These are phyloP conservation scores for Thelonectria olida DNA, from an alignment of 2,329 filamentous ascomycete species.

Conservation along the genomic window DNA sequence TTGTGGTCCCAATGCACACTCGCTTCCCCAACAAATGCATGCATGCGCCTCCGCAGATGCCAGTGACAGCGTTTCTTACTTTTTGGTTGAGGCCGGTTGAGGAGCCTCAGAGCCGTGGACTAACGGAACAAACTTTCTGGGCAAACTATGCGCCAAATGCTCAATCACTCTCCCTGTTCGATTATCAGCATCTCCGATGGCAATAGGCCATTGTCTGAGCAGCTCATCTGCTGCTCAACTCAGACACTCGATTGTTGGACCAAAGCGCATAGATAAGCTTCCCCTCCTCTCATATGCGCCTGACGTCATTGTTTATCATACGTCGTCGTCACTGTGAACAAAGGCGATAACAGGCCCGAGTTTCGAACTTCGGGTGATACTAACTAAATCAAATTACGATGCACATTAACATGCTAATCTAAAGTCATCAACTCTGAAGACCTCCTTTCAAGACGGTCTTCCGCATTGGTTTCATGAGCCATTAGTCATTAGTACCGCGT, in stretches of 20 bases:
- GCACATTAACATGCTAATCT: too few relatives aligned
- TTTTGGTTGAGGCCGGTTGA: conserved; percentile 9
- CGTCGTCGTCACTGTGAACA: too few relatives aligned
- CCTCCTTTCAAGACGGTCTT: too few relatives aligned
- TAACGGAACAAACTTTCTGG: background rate
- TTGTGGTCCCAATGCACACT: conserved; percentile 3
- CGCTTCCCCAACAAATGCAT: conserved; percentile 22
- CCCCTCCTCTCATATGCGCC: conserved; percentile 1
- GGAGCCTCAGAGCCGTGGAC: background rate
- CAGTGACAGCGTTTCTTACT: background rate
- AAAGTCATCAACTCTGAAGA: too few relatives aligned
- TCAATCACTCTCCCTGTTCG: too few relatives aligned
- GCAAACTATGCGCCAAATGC: background rate
- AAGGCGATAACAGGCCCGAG: too few relatives aligned
- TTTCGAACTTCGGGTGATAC: too few relatives aligned
- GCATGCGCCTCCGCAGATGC: conserved; percentile 1
- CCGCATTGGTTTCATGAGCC: too few relatives aligned
- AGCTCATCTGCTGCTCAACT: too few relatives aligned
- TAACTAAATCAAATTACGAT: too few relatives aligned
- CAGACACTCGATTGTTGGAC: background rate
- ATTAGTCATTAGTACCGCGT: too few relatives aligned
- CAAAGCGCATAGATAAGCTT: background rate
- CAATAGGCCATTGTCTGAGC: too few relatives aligned
- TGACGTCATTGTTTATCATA: conserved; percentile 9
- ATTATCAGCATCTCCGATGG: conserved; percentile 1